Conservation (phyloP, 2,329 filamentous ascomycete genomes). For the Phaeosphaeria sp. region DNA sequence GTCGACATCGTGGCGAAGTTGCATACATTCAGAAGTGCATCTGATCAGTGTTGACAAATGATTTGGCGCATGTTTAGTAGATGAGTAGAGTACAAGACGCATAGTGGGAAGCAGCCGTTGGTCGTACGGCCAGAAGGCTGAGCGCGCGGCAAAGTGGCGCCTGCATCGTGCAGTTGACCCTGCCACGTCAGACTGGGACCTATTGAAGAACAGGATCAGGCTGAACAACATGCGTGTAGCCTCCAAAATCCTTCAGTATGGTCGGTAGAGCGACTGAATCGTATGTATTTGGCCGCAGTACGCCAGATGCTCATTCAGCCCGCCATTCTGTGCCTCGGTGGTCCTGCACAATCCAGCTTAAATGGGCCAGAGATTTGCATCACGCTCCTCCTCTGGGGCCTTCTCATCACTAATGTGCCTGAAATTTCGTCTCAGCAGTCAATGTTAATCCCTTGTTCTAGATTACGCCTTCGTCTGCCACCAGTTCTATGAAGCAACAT, state of each 20-base stretch:
- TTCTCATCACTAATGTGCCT: too few species aligned
- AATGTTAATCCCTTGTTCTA: too few species aligned
- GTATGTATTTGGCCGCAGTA: too few species aligned
- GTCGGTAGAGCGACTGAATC: neutral
- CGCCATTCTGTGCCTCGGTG: too few species aligned
- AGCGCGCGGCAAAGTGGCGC: neutral
- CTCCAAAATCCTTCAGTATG: neutral
- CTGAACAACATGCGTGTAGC: neutral
- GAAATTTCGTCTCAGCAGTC: too few species aligned
- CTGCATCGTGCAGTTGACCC: neutral
- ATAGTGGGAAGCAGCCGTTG: neutral
- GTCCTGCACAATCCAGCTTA: too few species aligned
- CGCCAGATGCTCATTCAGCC: too few species aligned
- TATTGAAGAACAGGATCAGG: neutral
- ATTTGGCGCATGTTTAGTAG: neutral
- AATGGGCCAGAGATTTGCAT: too few species aligned
- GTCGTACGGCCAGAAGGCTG: neutral
- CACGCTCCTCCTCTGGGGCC: too few species aligned
- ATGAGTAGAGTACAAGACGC: neutral
- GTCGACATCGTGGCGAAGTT: neutral
- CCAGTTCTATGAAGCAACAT: too few species aligned
- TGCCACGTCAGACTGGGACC: neutral
- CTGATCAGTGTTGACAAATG: neutral
- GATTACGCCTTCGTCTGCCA: too few species aligned
- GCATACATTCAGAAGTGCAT: neutral